These are phyloP conservation scores for Tympanopsis confertula DNA, from an alignment of 2,329 filamentous ascomycete species.

Conservation along the genomic window DNA sequence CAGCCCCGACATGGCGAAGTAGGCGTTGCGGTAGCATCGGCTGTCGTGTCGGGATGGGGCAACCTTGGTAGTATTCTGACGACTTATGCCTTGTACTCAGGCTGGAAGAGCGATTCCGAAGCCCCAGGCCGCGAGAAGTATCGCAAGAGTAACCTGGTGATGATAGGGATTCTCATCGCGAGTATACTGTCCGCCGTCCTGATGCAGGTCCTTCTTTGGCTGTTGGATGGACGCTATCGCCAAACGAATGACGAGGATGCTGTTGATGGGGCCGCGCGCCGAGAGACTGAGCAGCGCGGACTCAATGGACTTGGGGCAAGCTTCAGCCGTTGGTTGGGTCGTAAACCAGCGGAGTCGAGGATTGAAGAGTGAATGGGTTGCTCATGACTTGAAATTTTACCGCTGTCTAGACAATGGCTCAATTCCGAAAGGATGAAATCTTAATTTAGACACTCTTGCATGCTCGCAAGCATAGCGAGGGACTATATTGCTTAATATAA, in stretches of 20 bases:
- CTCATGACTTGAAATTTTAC: too few relatives aligned
- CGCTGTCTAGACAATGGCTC: too few relatives aligned
- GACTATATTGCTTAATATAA: too few relatives aligned
- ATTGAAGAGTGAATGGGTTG: too few relatives aligned
- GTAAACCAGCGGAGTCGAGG: too few relatives aligned
- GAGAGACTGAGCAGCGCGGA: neutral
- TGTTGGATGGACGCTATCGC: constrained; percentile 24
- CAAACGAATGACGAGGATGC: neutral
- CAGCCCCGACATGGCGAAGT: constrained; percentile 82
- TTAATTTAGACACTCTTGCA: too few relatives aligned
- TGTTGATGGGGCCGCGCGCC: neutral
- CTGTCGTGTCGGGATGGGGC: constrained; percentile 75
- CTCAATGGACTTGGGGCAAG: neutral
- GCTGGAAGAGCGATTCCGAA: constrained; percentile 65
- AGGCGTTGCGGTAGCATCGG: constrained; percentile 74
- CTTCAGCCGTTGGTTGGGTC: too few relatives aligned
- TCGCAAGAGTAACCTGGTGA: constrained; percentile 72
- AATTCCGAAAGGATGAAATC: too few relatives aligned
- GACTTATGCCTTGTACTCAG: constrained; percentile 79
- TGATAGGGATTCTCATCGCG: constrained; percentile 72
- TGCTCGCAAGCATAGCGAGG: too few relatives aligned
- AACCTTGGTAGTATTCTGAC: constrained; percentile 79
- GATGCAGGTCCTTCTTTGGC: constrained; percentile 54
- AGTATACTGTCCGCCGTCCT: constrained; percentile 63
- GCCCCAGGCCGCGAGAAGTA: constrained; percentile 58